A percentile compares a stretch with the other conserved stretches of the same genome.
These are phyloP conservation scores for Porpolomopsis calyptriformis DNA, from an alignment of 768 basidiomycete species.

Conservation along the genomic window DNA sequence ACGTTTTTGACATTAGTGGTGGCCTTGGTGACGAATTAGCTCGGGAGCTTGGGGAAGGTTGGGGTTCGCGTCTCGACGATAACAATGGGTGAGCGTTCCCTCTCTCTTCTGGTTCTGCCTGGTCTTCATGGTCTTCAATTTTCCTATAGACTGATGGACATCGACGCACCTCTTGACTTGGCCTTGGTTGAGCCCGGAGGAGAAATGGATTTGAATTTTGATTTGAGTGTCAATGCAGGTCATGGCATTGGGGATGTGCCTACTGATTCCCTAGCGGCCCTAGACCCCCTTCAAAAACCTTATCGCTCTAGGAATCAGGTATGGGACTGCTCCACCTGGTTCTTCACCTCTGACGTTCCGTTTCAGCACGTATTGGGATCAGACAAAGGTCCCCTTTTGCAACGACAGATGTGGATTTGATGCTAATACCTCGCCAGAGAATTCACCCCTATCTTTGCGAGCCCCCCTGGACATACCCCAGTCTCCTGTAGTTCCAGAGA, in stretches of 20 bases:
- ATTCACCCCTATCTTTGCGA: slow-evolving; percentile 11
- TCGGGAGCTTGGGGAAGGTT: slow-evolving; percentile 62
- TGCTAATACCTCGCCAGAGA: slow-evolving; percentile 9
- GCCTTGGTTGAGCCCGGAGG: slow-evolving; percentile 8
- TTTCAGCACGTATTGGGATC: background rate
- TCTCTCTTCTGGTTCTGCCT: no score
- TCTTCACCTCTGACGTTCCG: background rate
- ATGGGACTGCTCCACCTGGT: background rate
- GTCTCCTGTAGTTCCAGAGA: slow-evolving; percentile 20
- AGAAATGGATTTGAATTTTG: slow-evolving; percentile 18
- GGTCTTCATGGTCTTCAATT: slow-evolving; percentile 1
- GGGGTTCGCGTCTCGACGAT: slow-evolving; percentile 33
- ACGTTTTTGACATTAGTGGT: slow-evolving; percentile 45
- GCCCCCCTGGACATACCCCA: slow-evolving; percentile 1
- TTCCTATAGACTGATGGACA: slow-evolving; percentile 12
- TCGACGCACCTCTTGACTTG: slow-evolving; percentile 11
- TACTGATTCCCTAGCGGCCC: background rate
- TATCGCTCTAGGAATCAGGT: background rate
- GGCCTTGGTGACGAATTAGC: slow-evolving; percentile 67
- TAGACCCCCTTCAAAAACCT: background rate
- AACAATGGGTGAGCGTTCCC: slow-evolving; percentile 12
- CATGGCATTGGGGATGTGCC: background rate
- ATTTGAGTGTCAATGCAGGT: slow-evolving; percentile 13
- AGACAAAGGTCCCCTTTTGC: background rate
- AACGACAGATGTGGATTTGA: background rate